These are phyloP conservation scores for Pulveroboletus sp. DNA, from an alignment of 768 basidiomycete genomes.

Conservation along the genomic window DNA sequence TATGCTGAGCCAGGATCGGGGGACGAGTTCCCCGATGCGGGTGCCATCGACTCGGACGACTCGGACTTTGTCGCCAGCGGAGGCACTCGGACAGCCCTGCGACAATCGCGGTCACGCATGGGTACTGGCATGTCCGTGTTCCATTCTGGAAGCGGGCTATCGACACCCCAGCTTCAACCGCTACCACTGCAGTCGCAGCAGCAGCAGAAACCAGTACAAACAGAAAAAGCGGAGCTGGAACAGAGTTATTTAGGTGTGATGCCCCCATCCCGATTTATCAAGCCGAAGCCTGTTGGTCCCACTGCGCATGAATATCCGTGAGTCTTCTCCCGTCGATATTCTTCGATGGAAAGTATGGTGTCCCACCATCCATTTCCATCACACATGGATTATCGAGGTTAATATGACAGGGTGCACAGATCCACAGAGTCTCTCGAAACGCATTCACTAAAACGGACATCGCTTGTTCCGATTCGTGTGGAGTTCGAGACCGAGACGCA, in stretches of 20 bases:
- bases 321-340: slow-evolving; percentile 33
- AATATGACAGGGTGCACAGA: slow-evolving; percentile 38
- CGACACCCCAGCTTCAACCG: slow-evolving; percentile 32
- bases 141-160: slow-evolving; percentile 47
- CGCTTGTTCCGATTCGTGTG: slow-evolving; percentile 89
- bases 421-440: slow-evolving; percentile 59
- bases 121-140: slow-evolving; percentile 53
- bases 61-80: slow-evolving; percentile 75
- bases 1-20: slow-evolving; percentile 85
- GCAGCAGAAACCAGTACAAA: slow-evolving; percentile 16
- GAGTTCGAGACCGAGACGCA: slow-evolving; percentile 93
- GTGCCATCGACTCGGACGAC: slow-evolving; percentile 80
- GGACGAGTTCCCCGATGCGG: slow-evolving; percentile 79
- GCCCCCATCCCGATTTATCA: slow-evolving; percentile 78
- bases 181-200: slow-evolving; percentile 17
- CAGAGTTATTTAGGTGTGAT: slow-evolving; percentile 89
- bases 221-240: slow-evolving; percentile 63
- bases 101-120: slow-evolving; percentile 43
- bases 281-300: slow-evolving; percentile 50
- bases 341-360: slow-evolving; percentile 5
- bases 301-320: slow-evolving; percentile 77
- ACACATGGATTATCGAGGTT: slow-evolving; percentile 13
- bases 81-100: slow-evolving; percentile 56
- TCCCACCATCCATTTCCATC: slow-evolving; percentile 16
- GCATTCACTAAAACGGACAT: slow-evolving; percentile 52